Base-by-base conservation (phyloP, 2,329 filamentous ascomycete genomes). In the Fusarium sp. region DNA sequence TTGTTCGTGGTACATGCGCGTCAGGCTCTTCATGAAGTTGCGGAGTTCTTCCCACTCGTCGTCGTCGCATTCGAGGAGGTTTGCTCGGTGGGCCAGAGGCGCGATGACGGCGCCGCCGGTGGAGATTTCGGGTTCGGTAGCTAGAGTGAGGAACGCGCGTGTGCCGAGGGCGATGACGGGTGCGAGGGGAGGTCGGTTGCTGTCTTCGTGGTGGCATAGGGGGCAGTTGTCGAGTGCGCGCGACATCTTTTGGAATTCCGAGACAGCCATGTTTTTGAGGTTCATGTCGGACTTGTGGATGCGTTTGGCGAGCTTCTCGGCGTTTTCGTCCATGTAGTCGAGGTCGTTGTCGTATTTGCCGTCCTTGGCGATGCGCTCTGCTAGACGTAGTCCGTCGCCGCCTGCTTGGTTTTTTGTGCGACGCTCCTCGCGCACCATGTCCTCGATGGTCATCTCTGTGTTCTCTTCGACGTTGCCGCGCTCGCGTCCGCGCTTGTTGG, bases 31-130 rank as follows among this genome's bases (percentile, higher is more conserved):
- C 94, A 98, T 98, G 73, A 99, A 99, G 75, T 99, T 99, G 67
- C 95, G 90, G 6, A 99, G 89, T 76, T 99, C 95, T 73, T 99
- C 95, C 96, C 96, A 99, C 74, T 99, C 95, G 72, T 99, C 95
- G 71, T 99, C 94, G 75, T 98, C 94, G 75, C 95, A 99, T 75
- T 97, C 94, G n/a, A 99, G 80, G 0, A 99, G 85, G 73, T 98
- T 99, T 21, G 83, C 87, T 48, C 89, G 88, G 73, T 99, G 95
- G 67, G 93, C 86, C 19, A 95, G 87, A 6, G 95, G 95, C 4
- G 93, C 92, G 60, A 99, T 95, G 53, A 95, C 88, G 7, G 93
- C 91, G 44, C 93, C 90, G 41, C 92, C 92, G 45, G 91, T 84
- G 65, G 86, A 90, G 38, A 99, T 80, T 72, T 98, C 94, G 0